Conservation (phyloP, 805 yeast genomes). For the Ogataea nakhonphanomensis region DNA sequence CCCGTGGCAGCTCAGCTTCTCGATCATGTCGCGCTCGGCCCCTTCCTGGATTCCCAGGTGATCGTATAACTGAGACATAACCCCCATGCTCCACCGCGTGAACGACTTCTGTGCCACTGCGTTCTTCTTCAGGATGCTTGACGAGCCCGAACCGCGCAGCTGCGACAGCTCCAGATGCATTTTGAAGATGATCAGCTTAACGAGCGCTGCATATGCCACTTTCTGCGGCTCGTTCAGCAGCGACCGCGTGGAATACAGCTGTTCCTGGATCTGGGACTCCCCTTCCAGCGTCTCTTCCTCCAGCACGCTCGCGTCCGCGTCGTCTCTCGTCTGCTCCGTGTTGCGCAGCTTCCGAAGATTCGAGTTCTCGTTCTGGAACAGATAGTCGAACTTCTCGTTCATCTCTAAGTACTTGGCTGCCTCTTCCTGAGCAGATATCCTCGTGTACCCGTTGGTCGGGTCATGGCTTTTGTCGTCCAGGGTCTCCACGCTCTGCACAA, state of each 20-base stretch:
- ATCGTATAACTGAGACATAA: constrained; percentile 67
- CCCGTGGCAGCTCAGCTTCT: constrained; percentile 79
- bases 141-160: constrained; percentile 49
- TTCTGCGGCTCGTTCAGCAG: constrained; percentile 81
- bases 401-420: constrained; percentile 61
- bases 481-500: constrained; percentile 30
- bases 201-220: constrained; percentile 87
- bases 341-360: constrained; percentile 28
- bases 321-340: constrained; percentile 23
- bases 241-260: constrained; percentile 73
- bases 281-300: constrained; percentile 21
- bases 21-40: constrained; percentile 84
- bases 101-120: constrained; percentile 70
- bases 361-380: constrained; percentile 38
- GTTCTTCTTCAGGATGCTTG: constrained; percentile 54
- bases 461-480: constrained; percentile 31
- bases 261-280: constrained; percentile 46
- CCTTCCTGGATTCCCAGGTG: constrained; percentile 70
- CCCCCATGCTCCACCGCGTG: constrained; percentile 78
- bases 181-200: constrained; percentile 69
- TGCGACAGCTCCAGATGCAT: constrained; percentile 79
- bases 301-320: constrained; percentile 21
- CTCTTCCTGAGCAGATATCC: constrained; percentile 84
- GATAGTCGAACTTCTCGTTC: constrained; percentile 50
- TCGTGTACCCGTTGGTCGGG: constrained; percentile 74